Evolutionary conservation across 441 rosid genomes (phyloP).

Genomic region (Adansonia grandidieri): DNA sequence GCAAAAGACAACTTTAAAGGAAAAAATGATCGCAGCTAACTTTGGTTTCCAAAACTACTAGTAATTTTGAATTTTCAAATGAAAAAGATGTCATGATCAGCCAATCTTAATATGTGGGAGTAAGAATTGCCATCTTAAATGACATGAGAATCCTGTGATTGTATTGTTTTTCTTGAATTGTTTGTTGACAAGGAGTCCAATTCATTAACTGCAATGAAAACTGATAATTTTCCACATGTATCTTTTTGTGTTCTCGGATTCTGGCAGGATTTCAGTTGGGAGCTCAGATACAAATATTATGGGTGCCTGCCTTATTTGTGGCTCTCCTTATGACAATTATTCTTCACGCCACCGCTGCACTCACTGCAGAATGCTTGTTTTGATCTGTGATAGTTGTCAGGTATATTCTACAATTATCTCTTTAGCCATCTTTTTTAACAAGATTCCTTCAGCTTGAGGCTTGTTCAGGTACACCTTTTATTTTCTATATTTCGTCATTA

Average conservation of each 20-base stretch:
- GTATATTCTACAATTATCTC: slow-evolving; percentile 39
- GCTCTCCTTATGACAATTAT: slow-evolving; percentile 73
- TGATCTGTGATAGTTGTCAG: slow-evolving; percentile 79
- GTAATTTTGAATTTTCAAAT: neutral
- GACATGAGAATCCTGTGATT: neutral
- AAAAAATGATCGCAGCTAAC: neutral
- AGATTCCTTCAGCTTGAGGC: neutral
- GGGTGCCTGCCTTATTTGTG: slow-evolving; percentile 79
- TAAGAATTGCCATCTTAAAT: neutral
- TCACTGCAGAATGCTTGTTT: slow-evolving; percentile 85
- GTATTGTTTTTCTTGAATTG: neutral
- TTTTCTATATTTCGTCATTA: slow-evolving; percentile 16
- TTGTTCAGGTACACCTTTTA: slow-evolving; percentile 7
- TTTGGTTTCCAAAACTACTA: neutral
- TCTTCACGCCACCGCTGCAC: slow-evolving; percentile 79
- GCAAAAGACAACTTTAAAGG: neutral
- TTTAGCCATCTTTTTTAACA: slow-evolving; percentile 3
- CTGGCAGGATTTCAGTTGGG: slow-evolving; percentile 83
- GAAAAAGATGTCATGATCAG: neutral
- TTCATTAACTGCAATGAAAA: neutral
- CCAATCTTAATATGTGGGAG: neutral
- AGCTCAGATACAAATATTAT: slow-evolving; percentile 59
- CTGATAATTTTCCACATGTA: neutral
- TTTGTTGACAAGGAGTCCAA: slow-evolving; percentile 1
- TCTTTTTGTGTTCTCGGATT: slow-evolving; percentile 12